Evolutionary conservation across 805 yeast genomes (phyloP), one percentile per base, ranked within the genome.

Genomic region (Starmerella lactis-condensi): DNA sequence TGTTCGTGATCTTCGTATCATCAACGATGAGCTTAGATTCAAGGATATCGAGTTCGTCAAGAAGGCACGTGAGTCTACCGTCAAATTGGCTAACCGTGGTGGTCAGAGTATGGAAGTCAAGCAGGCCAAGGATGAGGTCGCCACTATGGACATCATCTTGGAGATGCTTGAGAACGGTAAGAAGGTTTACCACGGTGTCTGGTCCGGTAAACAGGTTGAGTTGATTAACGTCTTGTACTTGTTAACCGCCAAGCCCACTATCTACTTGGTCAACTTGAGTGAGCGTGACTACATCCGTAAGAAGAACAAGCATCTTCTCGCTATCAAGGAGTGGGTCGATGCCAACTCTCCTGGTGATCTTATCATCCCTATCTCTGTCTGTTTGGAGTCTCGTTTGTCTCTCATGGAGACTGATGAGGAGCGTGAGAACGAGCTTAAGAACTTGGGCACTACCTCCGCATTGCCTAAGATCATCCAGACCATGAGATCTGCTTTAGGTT

Each of bases 41-140:
- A 89, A 89, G 63, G 98, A 89, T 60, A 82, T 89, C 46, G 98
- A 89, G 61, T 89, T 89, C 51, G 75, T 83, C 43, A 71, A 71
- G 50, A 83, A 79, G 64, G 75, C 73, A 54, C 69, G 66, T 52
- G 92, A 67, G 63, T 72, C 67, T 50, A 67, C 72, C 43, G 81
- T 69, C 54, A 78, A 73, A 64, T 67, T 72, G 56, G 74, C 77
- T 56, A 75, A 62, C 61, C 75, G 78, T 62, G 93, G 89, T 52
- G 93, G 81, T 39, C 93, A 77, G 57, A 69, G 79, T 23, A 62
- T 83, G 52, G 94, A 85, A 58, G 77, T 75, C 41, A 83, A 85
- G 62, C 73, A 71, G 52, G 75, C 76, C 65, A 77, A 75, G 62
- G 89, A 76, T 57, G 91, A 78, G 60, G 74, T 75, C 35, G 71